Base-by-base conservation (phyloP, 2,329 filamentous ascomycete species). In the Diaporthe citrichinensis region DNA sequence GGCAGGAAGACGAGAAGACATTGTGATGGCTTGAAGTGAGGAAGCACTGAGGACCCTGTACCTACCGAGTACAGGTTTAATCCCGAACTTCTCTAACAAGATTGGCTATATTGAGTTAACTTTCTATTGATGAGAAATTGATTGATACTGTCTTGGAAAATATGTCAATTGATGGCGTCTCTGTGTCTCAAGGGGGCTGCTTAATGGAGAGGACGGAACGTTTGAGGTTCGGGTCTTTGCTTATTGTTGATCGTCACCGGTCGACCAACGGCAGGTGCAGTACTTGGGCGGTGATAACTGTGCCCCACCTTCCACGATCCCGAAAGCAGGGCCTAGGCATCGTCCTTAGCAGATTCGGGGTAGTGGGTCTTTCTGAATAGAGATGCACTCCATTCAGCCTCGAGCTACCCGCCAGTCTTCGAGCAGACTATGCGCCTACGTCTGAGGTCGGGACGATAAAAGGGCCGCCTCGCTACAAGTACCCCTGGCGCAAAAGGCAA, bases 1-100 rank as follows among this genome's bases (percentile, higher is more conserved):
- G 4, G 87, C 80, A 2, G 93, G 92, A 31, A 95, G 87, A 77
- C 90, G 88, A 39, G 91, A 88, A 15, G 91, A 86, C 92, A 93
- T 93, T 14, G 34, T 46, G 20, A 41, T 41, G 61, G 12, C 14
- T 51, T 4, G 4, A 14, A 20, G 2, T 17, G 46, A 28, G 15
- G n/a, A 7, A 9, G 9, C 25, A 23, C 20, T 20, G 0, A 28
- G 14, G 51, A 51, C 36, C 10, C 17, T 34, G 62, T 36, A 14
- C 14, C 8, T 46, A 9, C 31, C 2, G 9, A 31, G 44, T 25
- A 14, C 31, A 53, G 6, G 39, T 14, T 28, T 69, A n/a, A 20
- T 36, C 36, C 5, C 55, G 34, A n/a, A 6, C n/a, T 15, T 20
- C n/a, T 23, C 49, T 15, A 23, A 12, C 20, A 68, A 51, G 39